These are phyloP conservation scores for Saccharomycopsis microspora DNA, from an alignment of 805 yeast genomes.

Conservation along the genomic window DNA sequence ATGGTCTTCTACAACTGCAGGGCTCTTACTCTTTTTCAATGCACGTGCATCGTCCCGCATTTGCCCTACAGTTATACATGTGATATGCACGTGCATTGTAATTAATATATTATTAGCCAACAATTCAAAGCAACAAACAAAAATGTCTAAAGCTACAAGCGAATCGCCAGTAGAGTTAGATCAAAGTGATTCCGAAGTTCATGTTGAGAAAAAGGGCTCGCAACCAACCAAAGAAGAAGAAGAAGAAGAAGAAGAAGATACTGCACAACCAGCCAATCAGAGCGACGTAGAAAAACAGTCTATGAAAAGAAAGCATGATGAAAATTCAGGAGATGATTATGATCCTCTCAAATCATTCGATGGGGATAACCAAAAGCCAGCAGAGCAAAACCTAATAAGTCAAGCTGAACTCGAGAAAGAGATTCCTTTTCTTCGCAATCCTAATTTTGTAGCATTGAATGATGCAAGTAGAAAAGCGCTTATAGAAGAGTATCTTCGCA, in stretches of 20 bases:
- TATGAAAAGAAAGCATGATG: not conserved
- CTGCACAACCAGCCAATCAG: not conserved
- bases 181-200: not conserved
- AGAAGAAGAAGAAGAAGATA: constrained; percentile 1
- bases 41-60: too few species aligned
- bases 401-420: too few species aligned
- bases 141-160: not conserved
- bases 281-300: too few species aligned
- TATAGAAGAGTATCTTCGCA: constrained; percentile 25
- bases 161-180: not conserved
- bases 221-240: not conserved
- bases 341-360: not conserved
- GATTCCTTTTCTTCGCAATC: constrained; percentile 24
- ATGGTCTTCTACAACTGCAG: too few species aligned
- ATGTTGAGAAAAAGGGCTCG: not conserved
- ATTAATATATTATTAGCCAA: not conserved
- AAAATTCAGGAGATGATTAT: not conserved
- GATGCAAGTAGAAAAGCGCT: constrained; percentile 26
- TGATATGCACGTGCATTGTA: too few species aligned
- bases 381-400: not conserved
- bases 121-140: not conserved
- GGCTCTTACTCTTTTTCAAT: too few species aligned
- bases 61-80: too few species aligned
- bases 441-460: constrained; percentile 24
- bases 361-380: constrained; percentile 7